Evolutionary conservation across 2,329 filamentous ascomycete genomes (phyloP).

Genomic region (Orbilia javanica): DNA sequence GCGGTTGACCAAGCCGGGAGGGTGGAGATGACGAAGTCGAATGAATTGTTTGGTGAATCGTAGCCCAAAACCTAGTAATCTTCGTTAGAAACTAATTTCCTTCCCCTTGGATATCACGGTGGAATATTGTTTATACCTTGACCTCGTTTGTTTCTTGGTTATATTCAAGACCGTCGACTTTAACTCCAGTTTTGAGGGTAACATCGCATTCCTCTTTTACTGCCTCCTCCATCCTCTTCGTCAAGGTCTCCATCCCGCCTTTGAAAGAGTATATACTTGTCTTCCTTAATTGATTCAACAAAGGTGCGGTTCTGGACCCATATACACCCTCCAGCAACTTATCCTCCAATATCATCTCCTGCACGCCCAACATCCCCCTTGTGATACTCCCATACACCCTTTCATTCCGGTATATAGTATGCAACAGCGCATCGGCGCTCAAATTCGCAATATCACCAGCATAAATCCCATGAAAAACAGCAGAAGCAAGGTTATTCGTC

Average conservation of each 20-base stretch:
- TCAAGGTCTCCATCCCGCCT: slow-evolving; percentile 75
- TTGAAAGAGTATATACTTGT: slow-evolving; percentile 69
- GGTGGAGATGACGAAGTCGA: slow-evolving; percentile 54
- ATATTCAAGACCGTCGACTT: slow-evolving; percentile 69
- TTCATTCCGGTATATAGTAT: slow-evolving; percentile 60
- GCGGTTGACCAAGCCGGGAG: slow-evolving; percentile 38
- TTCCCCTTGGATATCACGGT: neutral
- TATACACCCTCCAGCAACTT: slow-evolving; percentile 58
- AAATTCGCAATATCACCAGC: slow-evolving; percentile 87
- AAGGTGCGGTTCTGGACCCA: slow-evolving; percentile 44
- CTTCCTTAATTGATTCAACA: slow-evolving; percentile 60
- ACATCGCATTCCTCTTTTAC: slow-evolving; percentile 73
- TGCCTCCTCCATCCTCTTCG: slow-evolving; percentile 69
- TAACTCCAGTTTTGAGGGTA: slow-evolving; percentile 69
- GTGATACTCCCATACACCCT: slow-evolving; percentile 65
- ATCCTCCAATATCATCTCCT: slow-evolving; percentile 62
- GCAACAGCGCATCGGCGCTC: slow-evolving; percentile 71
- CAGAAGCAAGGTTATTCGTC: slow-evolving; percentile 81
- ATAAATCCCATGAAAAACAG: slow-evolving; percentile 86
- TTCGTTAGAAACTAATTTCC: slow-evolving; percentile 7
- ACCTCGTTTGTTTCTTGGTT: slow-evolving; percentile 65
- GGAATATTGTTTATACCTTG: slow-evolving; percentile 64
- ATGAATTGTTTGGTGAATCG: slow-evolving; percentile 35
- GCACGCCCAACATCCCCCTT: slow-evolving; percentile 62
- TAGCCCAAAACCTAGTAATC: slow-evolving; percentile 33